These are phyloP conservation scores for Barnettozyma pratensis DNA, from an alignment of 805 yeast genomes.

Conservation along the genomic window DNA sequence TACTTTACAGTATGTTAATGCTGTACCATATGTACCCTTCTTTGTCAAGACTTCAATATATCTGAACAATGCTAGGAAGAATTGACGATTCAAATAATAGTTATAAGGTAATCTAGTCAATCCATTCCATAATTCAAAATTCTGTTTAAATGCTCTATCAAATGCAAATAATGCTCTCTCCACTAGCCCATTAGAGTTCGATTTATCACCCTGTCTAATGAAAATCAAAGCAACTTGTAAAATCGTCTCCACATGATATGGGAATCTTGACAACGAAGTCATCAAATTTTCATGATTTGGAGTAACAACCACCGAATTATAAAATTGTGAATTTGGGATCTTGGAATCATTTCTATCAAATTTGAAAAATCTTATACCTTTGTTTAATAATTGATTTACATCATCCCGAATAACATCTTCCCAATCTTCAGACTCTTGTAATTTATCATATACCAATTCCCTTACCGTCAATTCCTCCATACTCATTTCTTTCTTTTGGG, in stretches of 20 bases:
- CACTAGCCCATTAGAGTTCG: constrained; percentile 65
- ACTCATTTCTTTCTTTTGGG: constrained; percentile 50
- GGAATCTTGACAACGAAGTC: constrained; percentile 46
- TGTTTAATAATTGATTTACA: constrained; percentile 30
- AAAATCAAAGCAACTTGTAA: constrained; percentile 72
- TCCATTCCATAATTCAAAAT: constrained; percentile 49
- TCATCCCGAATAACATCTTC: constrained; percentile 42
- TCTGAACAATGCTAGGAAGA: constrained; percentile 68
- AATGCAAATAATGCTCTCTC: constrained; percentile 77
- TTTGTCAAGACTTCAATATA: constrained; percentile 67
- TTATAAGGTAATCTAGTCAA: constrained; percentile 72
- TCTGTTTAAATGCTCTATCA: constrained; percentile 64
- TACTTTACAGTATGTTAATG: constrained; percentile 68
- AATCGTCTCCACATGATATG: constrained; percentile 76
- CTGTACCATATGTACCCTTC: constrained; percentile 73
- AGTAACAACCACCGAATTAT: constrained; percentile 59
- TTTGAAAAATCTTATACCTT: constrained; percentile 53
- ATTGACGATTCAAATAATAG: constrained; percentile 67
- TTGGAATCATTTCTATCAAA: constrained; percentile 36
- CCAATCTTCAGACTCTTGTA: constrained; percentile 37
- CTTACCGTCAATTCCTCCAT: constrained; percentile 49
- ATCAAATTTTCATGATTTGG: constrained; percentile 77
- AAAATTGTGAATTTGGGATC: constrained; percentile 42
- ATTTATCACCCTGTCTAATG: constrained; percentile 67
- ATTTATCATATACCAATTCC: constrained; percentile 35